A percentile compares a stretch with the other conserved stretches of the same genome.
These are phyloP conservation scores for Cryptosporidium sp. DNA, from an alignment of 169 alveolate genomes.

Conservation along the genomic window DNA sequence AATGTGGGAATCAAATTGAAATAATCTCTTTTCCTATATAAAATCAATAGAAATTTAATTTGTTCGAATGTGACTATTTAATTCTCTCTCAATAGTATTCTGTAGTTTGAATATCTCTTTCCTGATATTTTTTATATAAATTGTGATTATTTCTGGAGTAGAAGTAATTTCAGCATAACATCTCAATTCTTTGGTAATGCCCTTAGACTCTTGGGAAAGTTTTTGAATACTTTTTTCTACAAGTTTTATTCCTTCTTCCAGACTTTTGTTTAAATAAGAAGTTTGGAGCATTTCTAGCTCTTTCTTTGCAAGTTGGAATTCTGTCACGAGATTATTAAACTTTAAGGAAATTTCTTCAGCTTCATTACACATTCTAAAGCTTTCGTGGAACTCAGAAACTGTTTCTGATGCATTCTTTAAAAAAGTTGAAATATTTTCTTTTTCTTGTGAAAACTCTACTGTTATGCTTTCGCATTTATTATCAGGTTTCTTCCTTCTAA, in stretches of 20 bases:
- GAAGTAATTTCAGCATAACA: conserved; percentile 23
- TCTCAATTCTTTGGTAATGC: conserved; percentile 5
- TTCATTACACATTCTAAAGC: conserved; percentile 8
- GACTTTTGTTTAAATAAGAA: background rate
- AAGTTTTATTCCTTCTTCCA: conserved; percentile 20
- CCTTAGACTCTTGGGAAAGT: conserved; percentile 40
- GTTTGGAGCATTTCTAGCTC: background rate
- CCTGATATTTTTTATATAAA: background rate
- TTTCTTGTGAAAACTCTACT: conserved; percentile 26
- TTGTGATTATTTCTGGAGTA: background rate
- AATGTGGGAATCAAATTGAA: background rate
- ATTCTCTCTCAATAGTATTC: conserved; percentile 48
- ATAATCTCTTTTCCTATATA: background rate
- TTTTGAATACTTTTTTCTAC: background rate
- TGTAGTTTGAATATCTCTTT: conserved; percentile 16
- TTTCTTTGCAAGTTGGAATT: conserved; percentile 10
- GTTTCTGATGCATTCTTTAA: conserved; percentile 3
- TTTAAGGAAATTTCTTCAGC: conserved; percentile 20
- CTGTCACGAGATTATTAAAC: background rate
- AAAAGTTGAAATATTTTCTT: background rate
- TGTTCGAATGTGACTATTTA: conserved; percentile 4
- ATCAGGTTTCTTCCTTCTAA: conserved; percentile 59
- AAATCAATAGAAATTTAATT: background rate
- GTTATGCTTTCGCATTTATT: conserved; percentile 33
- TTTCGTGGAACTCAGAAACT: conserved; percentile 3